A percentile compares a stretch with the other conserved stretches of the same genome.
phyloP scores from a whole-genome alignment of 192 early-diverging fungal species.

The Allomyces javanicus region DNA sequence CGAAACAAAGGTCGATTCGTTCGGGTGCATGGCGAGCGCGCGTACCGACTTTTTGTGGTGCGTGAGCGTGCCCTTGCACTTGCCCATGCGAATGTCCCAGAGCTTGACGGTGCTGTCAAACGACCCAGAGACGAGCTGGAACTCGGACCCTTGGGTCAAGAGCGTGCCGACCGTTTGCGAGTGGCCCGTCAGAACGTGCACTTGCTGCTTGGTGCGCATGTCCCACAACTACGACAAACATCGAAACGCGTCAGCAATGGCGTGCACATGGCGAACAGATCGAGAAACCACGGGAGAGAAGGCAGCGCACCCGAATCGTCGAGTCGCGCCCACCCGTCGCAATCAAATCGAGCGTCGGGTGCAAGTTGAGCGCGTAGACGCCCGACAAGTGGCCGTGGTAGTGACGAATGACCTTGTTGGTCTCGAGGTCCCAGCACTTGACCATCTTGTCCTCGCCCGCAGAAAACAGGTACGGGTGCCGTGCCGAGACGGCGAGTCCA shows the following conservation, averaged over 20 bases:
- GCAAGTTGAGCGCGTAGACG: constrained; percentile 74
- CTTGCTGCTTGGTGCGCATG: constrained; percentile 84
- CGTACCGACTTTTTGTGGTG: constrained; percentile 97
- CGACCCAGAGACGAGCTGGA: constrained; percentile 85
- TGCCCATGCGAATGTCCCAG: constrained; percentile 96
- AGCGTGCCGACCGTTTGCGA: constrained; percentile 65
- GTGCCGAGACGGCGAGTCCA: constrained; percentile 75
- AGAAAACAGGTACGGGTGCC: constrained; percentile 96
- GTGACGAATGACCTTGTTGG: constrained; percentile 96
- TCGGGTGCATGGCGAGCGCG: constrained; percentile 76
- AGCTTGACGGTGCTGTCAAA: constrained; percentile 83
- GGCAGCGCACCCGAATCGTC: constrained; percentile 48
- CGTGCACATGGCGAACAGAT: too few species aligned
- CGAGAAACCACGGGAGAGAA: not conserved
- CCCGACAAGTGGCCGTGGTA: constrained; percentile 96
- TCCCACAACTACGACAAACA: constrained; percentile 64
- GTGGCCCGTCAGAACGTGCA: constrained; percentile 80
- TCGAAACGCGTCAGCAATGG: too few species aligned
- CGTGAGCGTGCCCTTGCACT: constrained; percentile 76
- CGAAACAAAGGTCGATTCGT: constrained; percentile 80
- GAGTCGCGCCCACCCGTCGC: constrained; percentile 92
- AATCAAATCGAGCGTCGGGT: constrained; percentile 84
- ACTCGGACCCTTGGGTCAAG: constrained; percentile 84
- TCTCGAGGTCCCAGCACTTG: constrained; percentile 98
- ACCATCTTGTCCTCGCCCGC: constrained; percentile 96